Base-by-base conservation (phyloP, 2,329 filamentous ascomycete species). In the Boeremia exigua region DNA sequence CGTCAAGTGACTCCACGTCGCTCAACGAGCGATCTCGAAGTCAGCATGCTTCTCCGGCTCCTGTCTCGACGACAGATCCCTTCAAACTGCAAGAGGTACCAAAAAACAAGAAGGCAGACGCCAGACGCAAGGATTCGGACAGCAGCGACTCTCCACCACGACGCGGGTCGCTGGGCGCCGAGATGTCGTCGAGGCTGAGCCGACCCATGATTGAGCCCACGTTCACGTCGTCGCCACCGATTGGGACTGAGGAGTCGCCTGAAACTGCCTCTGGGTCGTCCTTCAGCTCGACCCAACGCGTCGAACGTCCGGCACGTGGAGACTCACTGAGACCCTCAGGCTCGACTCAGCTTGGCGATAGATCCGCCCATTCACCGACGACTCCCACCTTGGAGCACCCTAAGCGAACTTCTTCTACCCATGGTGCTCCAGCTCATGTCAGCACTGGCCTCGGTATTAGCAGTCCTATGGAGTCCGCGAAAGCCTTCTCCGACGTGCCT, bases 51-150 rank as follows among this genome's bases (percentile, higher is more conserved):
- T 75, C 74, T 17, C 71, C 74, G 15, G 64, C 72, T 8, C 58
- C 67, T 4, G 63, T 74, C 19, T 67, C 70, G 46, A 52, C 70
- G 53, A 61, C 68, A 14, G 78, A 81, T 12, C 73, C 71, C 8
- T 93, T 93, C 76, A 91, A 88, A 75, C 77, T 95, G 38, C 91
- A 94, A 69, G 91, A 96, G 44, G 90, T 89, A 1, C 91, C 92
- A 0, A 89, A 87, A 74, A 84, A 81, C 67, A 84, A 81, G 70
- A 82, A 81, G 72, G 77, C 77, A 27, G 80, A 73, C 46, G 77
- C 78, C n/a, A 67, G 60, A 53, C 71, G 77, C 58, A 76, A 79
- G 48, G 75, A 75, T 42, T 83, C 79, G 5, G 77, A 79, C n/a
- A 75, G 74, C 6, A 74, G 75, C 29, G 71, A 76, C 17, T 73